Base-by-base conservation (phyloP, 495 filamentous ascomycete genomes). In the Penicillium robsamsonii region DNA sequence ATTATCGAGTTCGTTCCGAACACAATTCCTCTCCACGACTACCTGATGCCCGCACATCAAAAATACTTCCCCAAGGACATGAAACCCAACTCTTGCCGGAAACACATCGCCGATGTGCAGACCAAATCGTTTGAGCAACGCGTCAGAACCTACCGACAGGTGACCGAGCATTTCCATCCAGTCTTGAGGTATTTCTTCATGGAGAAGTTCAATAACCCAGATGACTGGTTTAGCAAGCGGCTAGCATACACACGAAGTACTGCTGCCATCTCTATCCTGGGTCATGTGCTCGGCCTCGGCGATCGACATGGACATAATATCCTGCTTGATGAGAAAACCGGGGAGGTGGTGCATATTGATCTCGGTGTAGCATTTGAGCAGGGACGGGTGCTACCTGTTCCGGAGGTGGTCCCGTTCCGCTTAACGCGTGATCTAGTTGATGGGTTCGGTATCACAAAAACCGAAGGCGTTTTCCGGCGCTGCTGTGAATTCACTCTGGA, bases 161-260 rank as follows among this genome's bases (percentile, higher is more conserved):
- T 93, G 37, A 87, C 81, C 8, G 85, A 92, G 2, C 79, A 82
- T 33, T 97, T 96, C 71, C 86, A 90, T 42, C 95, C 95, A 0
- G 93, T 97, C n/a, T 86, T 97, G 85, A 84, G 86, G 33, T 96
- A 91, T 68, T 99, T 97, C 77, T 96, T 97, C 72, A 89, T 96
- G 79, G 92, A 99, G 67, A 86, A 86, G 43, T 99, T 96, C 69
- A 81, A 86, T 17, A 92, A 95, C 61, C 94, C 94, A 5, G 92
- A 97, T 65, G 91, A 96, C 60, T 98, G 94, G 94, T 97, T 96
- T 63, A 81, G 80, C 46, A 87, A 84, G 56, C 82, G 94, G 27
- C 81, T 95, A 5, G 88, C 91, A 3, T 99, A 97, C 67, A 96
- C 91, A 0, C 81, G 94, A 50, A 92, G 87, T 45, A 97, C 92